Evolutionary conservation across 2,329 filamentous ascomycete species (phyloP).

Genomic region (Colletotrichum sp.): DNA sequence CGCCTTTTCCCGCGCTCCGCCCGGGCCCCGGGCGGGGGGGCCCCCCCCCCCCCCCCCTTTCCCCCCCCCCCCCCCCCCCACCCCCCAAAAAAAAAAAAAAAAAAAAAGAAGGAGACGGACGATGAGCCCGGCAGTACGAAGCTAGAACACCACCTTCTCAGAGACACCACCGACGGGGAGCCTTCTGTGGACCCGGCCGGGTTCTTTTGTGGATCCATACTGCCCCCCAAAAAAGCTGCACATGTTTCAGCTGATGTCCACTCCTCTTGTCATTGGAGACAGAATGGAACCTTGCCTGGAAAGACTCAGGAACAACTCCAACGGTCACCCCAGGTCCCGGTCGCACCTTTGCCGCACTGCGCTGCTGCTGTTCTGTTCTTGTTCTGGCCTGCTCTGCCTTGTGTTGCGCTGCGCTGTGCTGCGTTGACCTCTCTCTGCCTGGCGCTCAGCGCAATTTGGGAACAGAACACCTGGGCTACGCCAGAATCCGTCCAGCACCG

Average conservation of each 20-base stretch:
- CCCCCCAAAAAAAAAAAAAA: too few relatives aligned
- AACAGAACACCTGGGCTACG: not conserved
- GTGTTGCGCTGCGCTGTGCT: not conserved
- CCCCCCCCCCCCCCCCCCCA: too few relatives aligned
- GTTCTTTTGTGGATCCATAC: not conserved
- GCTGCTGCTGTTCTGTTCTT: not conserved
- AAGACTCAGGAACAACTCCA: slow-evolving; percentile 17
- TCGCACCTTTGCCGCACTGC: not conserved
- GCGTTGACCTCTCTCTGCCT: not conserved
- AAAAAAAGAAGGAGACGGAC: too few relatives aligned
- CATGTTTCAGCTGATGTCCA: slow-evolving; percentile 23
- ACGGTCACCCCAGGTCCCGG: slow-evolving; percentile 14
- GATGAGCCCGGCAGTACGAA: not conserved
- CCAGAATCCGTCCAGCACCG: not conserved
- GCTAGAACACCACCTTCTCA: not conserved
- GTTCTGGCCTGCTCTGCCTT: not conserved
- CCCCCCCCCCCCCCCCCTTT: too few relatives aligned
- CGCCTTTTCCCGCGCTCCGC: too few relatives aligned
- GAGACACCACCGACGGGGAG: not conserved
- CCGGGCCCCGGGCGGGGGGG: too few relatives aligned
- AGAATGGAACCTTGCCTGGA: slow-evolving; percentile 17
- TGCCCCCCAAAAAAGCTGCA: slow-evolving; percentile 3
- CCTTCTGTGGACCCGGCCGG: not conserved
- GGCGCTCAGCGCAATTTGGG: not conserved
- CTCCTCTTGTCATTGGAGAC: slow-evolving; percentile 21